A percentile compares a stretch with the other conserved stretches of the same genome.
These are phyloP conservation scores for Cucurbita argyrosperma DNA, from an alignment of 306 rosid species.

Conservation along the genomic window DNA sequence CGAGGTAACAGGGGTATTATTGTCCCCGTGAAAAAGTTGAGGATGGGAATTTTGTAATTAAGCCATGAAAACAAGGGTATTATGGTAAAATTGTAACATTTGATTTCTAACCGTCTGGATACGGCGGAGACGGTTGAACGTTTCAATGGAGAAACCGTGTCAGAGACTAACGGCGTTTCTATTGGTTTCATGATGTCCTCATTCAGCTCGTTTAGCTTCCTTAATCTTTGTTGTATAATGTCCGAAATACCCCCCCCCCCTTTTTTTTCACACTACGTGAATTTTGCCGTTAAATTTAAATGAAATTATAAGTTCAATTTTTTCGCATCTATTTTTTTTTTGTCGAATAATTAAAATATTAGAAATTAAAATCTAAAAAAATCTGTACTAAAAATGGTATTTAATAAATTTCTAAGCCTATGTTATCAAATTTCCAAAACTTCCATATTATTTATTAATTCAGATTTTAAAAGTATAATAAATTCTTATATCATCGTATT, in stretches of 20 bases:
- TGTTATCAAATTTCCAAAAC: too few species aligned
- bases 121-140: not conserved
- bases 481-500: too few species aligned
- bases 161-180: constrained; percentile 17
- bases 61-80: not conserved
- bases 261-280: not conserved
- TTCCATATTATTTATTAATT: too few species aligned
- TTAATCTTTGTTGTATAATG: not conserved
- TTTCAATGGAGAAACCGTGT: constrained; percentile 12
- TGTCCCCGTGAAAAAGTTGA: constrained; percentile 7
- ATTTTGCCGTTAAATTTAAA: not conserved
- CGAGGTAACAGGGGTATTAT: constrained; percentile 21
- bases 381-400: too few species aligned
- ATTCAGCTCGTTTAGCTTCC: not conserved
- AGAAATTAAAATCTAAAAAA: too few species aligned
- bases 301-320: not conserved
- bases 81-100: not conserved
- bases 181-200: not conserved
- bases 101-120: constrained; percentile 1
- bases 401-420: too few species aligned
- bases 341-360: too few species aligned
- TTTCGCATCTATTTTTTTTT: too few species aligned
- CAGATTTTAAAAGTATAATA: too few species aligned
- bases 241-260: not conserved
- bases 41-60: constrained; percentile 11